Base-by-base conservation (phyloP, 768 basidiomycete genomes). In the Sporobolomyces roseus region DNA sequence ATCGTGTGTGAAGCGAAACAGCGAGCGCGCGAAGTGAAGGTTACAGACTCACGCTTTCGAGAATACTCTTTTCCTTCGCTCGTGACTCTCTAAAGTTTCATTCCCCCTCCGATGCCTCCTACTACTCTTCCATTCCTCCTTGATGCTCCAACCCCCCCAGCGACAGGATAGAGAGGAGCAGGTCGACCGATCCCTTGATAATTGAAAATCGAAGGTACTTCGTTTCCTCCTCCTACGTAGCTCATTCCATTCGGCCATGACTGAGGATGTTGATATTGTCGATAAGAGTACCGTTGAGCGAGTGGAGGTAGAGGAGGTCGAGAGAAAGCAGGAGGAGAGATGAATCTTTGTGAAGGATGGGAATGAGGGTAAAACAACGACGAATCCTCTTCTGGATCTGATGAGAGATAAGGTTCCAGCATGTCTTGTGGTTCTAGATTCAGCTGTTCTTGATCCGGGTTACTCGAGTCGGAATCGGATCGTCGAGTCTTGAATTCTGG, bases 311-410 rank as follows among this genome's bases (percentile, higher is more conserved):
- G 54, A 21, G 13, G 13, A n/a, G 54, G 33, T 35, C 54, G 32
- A 36, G 54, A 10, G 21, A 55, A 38, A 21, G 23, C 13, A 5
- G 19, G 13, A 14, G 32, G 9, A n/a, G n/a, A n/a, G n/a, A n/a
- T n/a, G n/a, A n/a, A n/a, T 33, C 17, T 30, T 3, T 25, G 32
- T 35, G 35, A 32, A 32, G 35, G 21, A 8, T 8, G 8, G 32
- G 14, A 14, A 29, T 12, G 46, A 2, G 50, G 53, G 13, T 27
- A 30, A n/a, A 12, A 35, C 6, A 33, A 16, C 6, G 4, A 17
- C 17, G 45, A 30, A 27, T 58, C 56, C 17, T 58, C 56, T 19
- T 58, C 56, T 8, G 56, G 56, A 38, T 58, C 56, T 17, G 56
- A 58, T 4, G 56, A 58, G 17, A 58, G 56, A 29, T 58, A 58